Evolutionary conservation across 2,329 filamentous ascomycete genomes (phyloP).

Genomic region (Hypocrella siamensis): DNA sequence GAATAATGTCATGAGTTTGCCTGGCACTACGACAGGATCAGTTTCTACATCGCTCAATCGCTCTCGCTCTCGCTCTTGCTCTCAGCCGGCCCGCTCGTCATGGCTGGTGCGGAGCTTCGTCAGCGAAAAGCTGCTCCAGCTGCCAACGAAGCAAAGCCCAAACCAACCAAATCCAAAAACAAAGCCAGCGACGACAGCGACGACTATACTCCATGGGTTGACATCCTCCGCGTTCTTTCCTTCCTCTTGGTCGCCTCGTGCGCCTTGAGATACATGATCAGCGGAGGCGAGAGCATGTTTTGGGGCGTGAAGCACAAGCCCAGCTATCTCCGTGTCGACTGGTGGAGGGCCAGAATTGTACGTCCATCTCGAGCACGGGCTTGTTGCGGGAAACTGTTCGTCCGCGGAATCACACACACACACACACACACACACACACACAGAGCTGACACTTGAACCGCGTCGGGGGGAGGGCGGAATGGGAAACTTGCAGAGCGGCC

Average conservation of each 20-base stretch:
- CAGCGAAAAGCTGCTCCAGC: conserved; percentile 23
- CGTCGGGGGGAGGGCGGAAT: not conserved
- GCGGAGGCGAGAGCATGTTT: conserved; percentile 50
- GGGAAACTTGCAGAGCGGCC: conserved; percentile 27
- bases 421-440: too few relatives aligned
- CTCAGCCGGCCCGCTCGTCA: too few relatives aligned
- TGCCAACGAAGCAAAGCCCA: conserved; percentile 8
- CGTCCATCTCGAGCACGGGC: conserved; percentile 10
- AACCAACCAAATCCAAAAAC: conserved; percentile 4
- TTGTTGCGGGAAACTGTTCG: not conserved
- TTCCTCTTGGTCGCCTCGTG: conserved; percentile 51
- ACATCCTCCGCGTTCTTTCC: conserved; percentile 52
- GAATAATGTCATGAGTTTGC: too few relatives aligned
- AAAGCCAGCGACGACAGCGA: conserved; percentile 30
- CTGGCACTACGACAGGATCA: too few relatives aligned
- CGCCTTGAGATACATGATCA: conserved; percentile 62
- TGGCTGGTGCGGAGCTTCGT: conserved; percentile 24
- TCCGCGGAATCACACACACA: not conserved
- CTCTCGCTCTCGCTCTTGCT: too few relatives aligned
- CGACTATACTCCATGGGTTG: conserved; percentile 43
- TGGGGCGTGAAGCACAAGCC: conserved; percentile 50
- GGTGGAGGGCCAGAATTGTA: conserved; percentile 48
- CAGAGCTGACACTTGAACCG: too few relatives aligned
- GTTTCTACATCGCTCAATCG: too few relatives aligned
- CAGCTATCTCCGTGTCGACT: conserved; percentile 41